Base-by-base conservation (phyloP, 768 basidiomycete genomes). In the Mrakia blollopis region DNA sequence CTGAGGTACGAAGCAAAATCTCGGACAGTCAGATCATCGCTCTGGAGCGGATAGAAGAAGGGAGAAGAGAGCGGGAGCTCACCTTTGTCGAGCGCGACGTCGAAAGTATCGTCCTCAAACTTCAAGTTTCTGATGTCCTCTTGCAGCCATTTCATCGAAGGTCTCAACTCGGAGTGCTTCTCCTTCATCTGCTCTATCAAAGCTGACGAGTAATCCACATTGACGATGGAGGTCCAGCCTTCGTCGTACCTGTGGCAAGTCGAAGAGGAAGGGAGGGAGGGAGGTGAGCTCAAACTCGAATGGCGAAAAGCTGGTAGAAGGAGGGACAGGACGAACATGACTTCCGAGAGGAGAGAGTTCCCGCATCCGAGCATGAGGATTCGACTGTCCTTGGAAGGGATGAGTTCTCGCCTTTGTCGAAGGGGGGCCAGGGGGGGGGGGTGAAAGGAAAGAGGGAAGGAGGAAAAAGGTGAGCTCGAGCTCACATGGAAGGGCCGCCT, bases 21-120 rank as follows among this genome's bases (percentile, higher is more conserved):
- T 41, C 39, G 39, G 32, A 54, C 61, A 70, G 21, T 6, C 16
- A 61, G 69, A 79, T 65, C 71, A 80, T 47, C 44, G 35, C 3
- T 6, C 2, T 16, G 23, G 1, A 16, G 50, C 8, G 71, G 23
- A 10, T 13, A 18, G 30, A 47, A 21, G 16, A 32, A 14, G 39
- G 35, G 30, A 37, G 54, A 37, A 37, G 52, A 41, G 28, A 30
- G 21, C 16, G 13, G 39, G 50, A 50, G 18, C 47, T 21, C 71
- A 87, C 88, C 92, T 87, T 94, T 94, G 83, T 94, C 93, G 70
- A 94, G 90, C 0, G 88, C 92, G 68, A 94, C 85, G 80, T 94
- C 92, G 79, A 94, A 92, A 0, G 86, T 86, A 5, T 84, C 85
- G 67, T 87, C 83, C 5, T 87, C 87, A 74, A 93, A 91, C 16